These are phyloP conservation scores for Mortierella sp. DNA, from an alignment of 371 early-diverging fungal genomes.

Conservation along the genomic window DNA sequence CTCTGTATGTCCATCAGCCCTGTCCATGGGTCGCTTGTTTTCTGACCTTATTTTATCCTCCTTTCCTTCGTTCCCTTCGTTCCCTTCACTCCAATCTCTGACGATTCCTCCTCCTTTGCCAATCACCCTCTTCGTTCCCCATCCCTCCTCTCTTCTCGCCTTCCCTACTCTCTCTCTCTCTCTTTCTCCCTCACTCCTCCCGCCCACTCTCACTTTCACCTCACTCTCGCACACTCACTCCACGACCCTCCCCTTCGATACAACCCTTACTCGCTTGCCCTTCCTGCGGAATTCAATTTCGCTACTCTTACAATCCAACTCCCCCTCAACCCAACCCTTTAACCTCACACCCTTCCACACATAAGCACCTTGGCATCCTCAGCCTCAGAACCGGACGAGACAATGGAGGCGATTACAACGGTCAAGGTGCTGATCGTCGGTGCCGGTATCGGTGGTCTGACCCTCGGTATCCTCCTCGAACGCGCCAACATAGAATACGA, in stretches of 20 bases:
- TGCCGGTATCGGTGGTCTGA: slow-evolving; percentile 35
- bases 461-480: slow-evolving; percentile 27
- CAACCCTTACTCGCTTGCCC: background rate
- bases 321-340: background rate
- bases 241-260: background rate
- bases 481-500: slow-evolving; percentile 31
- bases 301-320: background rate
- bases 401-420: background rate
- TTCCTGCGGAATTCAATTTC: background rate
- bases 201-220: background rate
- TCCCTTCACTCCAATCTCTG: background rate
- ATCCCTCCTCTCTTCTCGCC: background rate
- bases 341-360: background rate
- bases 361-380: background rate
- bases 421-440: slow-evolving; percentile 32
- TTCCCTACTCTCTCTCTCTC: background rate
- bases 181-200: background rate
- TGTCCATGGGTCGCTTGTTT: background rate
- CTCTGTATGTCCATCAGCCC: no score
- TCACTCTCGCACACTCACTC: background rate
- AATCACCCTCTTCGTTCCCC: background rate
- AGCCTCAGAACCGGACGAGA: background rate
- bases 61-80: background rate
- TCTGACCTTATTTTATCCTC: background rate
- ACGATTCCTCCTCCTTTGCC: background rate